phyloP scores from a whole-genome alignment of 139 green algal genomes.

The Closterium sp. region DNA sequence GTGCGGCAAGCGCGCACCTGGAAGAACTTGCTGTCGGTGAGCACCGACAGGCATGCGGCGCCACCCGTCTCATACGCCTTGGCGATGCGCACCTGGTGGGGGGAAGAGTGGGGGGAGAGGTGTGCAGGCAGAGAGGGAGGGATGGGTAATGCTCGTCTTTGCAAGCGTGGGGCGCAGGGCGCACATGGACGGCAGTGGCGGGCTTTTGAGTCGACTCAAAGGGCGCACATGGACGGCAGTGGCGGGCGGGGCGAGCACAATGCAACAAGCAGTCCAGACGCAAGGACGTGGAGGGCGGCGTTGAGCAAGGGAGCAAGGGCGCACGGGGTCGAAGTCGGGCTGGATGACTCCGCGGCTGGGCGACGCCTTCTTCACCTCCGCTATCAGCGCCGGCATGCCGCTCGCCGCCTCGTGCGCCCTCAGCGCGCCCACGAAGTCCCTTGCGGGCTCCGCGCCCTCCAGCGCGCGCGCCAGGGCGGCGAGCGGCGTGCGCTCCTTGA shows the following conservation, averaged over 20 bases:
- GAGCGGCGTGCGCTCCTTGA: slow-evolving; percentile 66
- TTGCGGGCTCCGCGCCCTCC: slow-evolving; percentile 56
- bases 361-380: slow-evolving; percentile 98
- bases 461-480: slow-evolving; percentile 53
- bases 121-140: no score
- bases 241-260: neutral
- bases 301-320: neutral
- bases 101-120: neutral
- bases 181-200: no score
- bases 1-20: slow-evolving; percentile 53
- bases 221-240: no score
- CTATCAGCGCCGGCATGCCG: slow-evolving; percentile 89
- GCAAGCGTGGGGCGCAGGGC: no score
- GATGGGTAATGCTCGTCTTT: no score
- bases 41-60: slow-evolving; percentile 91
- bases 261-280: neutral
- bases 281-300: neutral
- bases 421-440: slow-evolving; percentile 86
- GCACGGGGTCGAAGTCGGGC: slow-evolving; percentile 91
- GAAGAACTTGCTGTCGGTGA: slow-evolving; percentile 97
- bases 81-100: slow-evolving; percentile 60
- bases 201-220: no score
- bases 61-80: slow-evolving; percentile 91
- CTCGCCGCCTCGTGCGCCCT: slow-evolving; percentile 48
- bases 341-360: slow-evolving; percentile 93